Conservation (phyloP, 768 basidiomycete species). For the Podaxis sp. region DNA sequence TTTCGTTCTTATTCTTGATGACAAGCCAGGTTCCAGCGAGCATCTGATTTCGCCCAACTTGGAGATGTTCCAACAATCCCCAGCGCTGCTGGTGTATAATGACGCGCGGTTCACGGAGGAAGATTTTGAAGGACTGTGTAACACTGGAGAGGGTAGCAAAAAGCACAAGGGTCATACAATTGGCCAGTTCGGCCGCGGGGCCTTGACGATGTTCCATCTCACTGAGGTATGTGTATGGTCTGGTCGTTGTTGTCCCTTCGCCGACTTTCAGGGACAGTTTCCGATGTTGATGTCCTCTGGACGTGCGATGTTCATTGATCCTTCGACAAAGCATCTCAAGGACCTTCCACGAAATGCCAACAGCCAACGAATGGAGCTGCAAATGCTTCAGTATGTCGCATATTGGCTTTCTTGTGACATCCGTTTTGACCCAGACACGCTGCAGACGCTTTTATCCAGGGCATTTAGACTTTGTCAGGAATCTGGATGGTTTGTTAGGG, state of each 20-base stretch:
- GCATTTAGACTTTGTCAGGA: slow-evolving; percentile 39
- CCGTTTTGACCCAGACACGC: neutral
- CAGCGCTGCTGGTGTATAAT: slow-evolving; percentile 47
- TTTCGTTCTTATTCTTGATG: slow-evolving; percentile 42
- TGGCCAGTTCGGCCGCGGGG: slow-evolving; percentile 53
- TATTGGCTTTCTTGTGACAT: neutral
- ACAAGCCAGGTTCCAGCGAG: slow-evolving; percentile 17
- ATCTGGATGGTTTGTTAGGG: slow-evolving; percentile 28
- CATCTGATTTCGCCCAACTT: slow-evolving; percentile 34
- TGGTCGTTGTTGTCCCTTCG: neutral
- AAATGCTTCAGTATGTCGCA: neutral
- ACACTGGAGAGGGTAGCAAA: slow-evolving; percentile 48
- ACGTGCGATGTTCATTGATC: slow-evolving; percentile 42
- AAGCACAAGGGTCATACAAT: slow-evolving; percentile 34
- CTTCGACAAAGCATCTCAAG: slow-evolving; percentile 41
- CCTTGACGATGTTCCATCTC: slow-evolving; percentile 52
- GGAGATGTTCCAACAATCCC: slow-evolving; percentile 32
- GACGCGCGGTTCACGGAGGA: slow-evolving; percentile 37
- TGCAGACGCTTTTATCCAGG: slow-evolving; percentile 38
- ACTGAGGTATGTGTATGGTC: slow-evolving; percentile 37
- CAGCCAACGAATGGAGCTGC: slow-evolving; percentile 31
- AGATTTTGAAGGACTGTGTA: slow-evolving; percentile 48
- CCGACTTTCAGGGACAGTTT: slow-evolving; percentile 22
- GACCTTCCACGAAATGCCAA: slow-evolving; percentile 25
- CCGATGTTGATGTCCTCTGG: slow-evolving; percentile 32